Evolutionary conservation across 345 rosid genomes (phyloP).

Genomic region (Eucalyptus tenuipes): DNA sequence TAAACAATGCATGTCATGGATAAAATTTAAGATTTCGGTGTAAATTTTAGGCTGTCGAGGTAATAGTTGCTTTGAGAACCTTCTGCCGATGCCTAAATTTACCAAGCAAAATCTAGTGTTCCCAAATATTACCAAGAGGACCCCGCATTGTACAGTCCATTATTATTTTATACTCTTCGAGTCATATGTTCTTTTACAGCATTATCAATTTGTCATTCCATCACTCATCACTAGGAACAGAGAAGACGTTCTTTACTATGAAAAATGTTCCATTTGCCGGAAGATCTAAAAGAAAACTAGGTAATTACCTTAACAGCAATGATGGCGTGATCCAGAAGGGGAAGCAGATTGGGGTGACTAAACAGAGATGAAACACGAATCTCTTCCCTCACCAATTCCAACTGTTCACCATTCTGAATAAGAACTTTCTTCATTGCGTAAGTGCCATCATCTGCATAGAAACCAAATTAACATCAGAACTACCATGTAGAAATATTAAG

Average conservation of each 20-base stretch:
- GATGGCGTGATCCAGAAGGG: conserved; percentile 93
- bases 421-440: conserved; percentile 98
- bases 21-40: neutral
- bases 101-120: neutral
- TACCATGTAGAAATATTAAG: neutral
- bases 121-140: neutral
- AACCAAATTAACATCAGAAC: neutral
- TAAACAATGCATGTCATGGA: neutral
- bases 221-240: neutral
- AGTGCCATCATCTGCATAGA: conserved; percentile 65
- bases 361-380: conserved; percentile 84
- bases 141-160: neutral
- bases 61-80: neutral
- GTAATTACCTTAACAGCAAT: conserved; percentile 67
- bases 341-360: conserved; percentile 84
- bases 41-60: neutral
- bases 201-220: neutral
- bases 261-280: neutral
- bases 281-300: neutral
- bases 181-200: neutral
- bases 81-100: neutral
- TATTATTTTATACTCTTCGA: neutral
- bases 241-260: neutral
- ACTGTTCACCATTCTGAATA: conserved; percentile 76
- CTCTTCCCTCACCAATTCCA: conserved; percentile 89